A percentile compares a stretch with the other conserved stretches of the same genome.
Evolutionary conservation across 1,139 yeast species (phyloP).

Genomic region (Geotrichum fermentans): DNA sequence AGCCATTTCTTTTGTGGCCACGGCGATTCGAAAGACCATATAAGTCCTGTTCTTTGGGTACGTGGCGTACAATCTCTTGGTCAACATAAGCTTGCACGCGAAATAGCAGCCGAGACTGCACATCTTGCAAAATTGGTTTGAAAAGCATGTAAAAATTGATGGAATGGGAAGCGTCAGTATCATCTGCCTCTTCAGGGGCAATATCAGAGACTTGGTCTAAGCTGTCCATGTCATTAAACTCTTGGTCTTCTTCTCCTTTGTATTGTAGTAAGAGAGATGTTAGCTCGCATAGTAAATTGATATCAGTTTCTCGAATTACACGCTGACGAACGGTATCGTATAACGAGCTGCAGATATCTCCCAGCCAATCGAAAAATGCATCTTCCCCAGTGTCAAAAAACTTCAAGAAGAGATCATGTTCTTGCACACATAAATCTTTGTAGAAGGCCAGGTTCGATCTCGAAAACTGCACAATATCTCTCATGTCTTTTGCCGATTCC

Average conservation of each 20-base stretch:
- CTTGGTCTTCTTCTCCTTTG: slow-evolving; percentile 50
- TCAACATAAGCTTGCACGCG: slow-evolving; percentile 71
- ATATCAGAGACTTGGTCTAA: neutral
- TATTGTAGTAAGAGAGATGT: slow-evolving; percentile 65
- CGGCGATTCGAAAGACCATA: slow-evolving; percentile 49
- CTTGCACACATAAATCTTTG: slow-evolving; percentile 59
- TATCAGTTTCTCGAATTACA: slow-evolving; percentile 63
- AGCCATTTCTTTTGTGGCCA: slow-evolving; percentile 11
- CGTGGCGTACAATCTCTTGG: slow-evolving; percentile 59
- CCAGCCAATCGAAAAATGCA: slow-evolving; percentile 52
- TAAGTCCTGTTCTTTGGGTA: slow-evolving; percentile 63
- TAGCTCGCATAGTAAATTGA: slow-evolving; percentile 66
- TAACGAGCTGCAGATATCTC: slow-evolving; percentile 63
- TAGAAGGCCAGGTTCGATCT: slow-evolving; percentile 33
- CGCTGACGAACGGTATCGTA: slow-evolving; percentile 64
- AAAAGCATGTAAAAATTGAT: slow-evolving; percentile 57
- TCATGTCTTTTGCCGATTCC: slow-evolving; percentile 26
- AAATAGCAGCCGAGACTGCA: slow-evolving; percentile 74
- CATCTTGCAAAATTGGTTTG: slow-evolving; percentile 67
- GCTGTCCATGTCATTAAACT: slow-evolving; percentile 19
- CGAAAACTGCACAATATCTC: slow-evolving; percentile 31
- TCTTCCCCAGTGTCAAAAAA: slow-evolving; percentile 45
- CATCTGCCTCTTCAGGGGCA: slow-evolving; percentile 5
- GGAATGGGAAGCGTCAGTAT: slow-evolving; percentile 22
- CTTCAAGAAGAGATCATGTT: slow-evolving; percentile 51